Base-by-base conservation (phyloP, 768 basidiomycete species). In the Lactifluus volemus region DNA sequence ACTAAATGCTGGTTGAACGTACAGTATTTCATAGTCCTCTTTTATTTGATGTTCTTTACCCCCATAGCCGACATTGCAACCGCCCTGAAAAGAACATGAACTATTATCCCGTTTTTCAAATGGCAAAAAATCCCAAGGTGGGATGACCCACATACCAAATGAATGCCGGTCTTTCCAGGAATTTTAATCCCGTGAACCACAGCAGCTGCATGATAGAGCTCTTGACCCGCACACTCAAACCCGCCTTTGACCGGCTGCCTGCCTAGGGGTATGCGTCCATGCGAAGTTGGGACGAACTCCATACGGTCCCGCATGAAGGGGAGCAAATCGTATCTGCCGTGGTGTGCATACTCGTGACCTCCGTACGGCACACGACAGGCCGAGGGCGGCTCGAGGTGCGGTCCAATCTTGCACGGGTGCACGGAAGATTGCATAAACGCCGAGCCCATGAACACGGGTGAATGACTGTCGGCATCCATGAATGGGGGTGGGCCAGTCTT, bases 341-440 rank as follows among this genome's bases (percentile, higher is more conserved):
- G 58, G 64, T 92, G 89, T 30, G 70, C 74, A 45, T 77, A 58
- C 73, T 90, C 89, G 5, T 63, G 66, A 6, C 86, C 86, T 15
- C 80, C 87, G 65, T 81, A 89, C 4, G 88, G 76, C 2, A 90
- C 84, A 29, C 73, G 78, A 68, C 71, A 81, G 60, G 71, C 75
- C 29, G 15, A 4, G 61, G 71, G 75, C 19, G 32, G 32, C 32
- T 64, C 79, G 68, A n/a, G 68, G 64, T 78, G 70, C 10, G 84
- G 82, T 0, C 75, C 82, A 66, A 92, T 81, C 76, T 92, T 93
- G 80, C 90, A 92, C 5, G 90, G 90, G 61, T 92, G 89, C 3
- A 91, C 86, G 0, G 84, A 82, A 62, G 75, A 65, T 10, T 57
- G 76, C 68, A 90, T 76, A 49, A 91, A 73, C 10, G 88, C 90